These are phyloP conservation scores for Dissophora ornata DNA, from an alignment of 192 early-diverging fungal species.

Conservation along the genomic window DNA sequence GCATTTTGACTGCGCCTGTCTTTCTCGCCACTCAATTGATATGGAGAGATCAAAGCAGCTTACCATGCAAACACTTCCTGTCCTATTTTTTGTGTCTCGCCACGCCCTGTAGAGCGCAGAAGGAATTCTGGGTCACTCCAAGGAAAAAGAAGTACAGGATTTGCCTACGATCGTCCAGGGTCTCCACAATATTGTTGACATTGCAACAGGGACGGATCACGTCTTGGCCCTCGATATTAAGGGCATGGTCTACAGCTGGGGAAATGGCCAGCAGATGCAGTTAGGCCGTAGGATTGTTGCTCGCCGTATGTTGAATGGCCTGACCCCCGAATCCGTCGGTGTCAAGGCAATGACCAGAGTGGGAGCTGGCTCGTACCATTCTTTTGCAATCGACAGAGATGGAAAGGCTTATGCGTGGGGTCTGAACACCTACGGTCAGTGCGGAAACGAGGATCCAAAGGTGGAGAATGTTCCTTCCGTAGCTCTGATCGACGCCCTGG, in stretches of 20 bases:
- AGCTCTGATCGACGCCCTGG: slow-evolving; percentile 63
- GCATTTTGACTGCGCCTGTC: no score
- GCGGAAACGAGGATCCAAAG: slow-evolving; percentile 63
- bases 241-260: slow-evolving; percentile 90
- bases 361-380: slow-evolving; percentile 86
- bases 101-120: slow-evolving; percentile 73
- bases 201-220: slow-evolving; percentile 89
- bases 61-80: no score
- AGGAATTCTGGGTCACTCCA: slow-evolving; percentile 87
- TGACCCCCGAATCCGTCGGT: slow-evolving; percentile 66
- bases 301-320: slow-evolving; percentile 75
- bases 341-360: slow-evolving; percentile 70
- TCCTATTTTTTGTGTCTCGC: no score
- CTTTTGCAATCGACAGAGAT: slow-evolving; percentile 78
- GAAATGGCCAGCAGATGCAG: slow-evolving; percentile 89
- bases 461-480: slow-evolving; percentile 67
- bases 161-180: slow-evolving; percentile 67
- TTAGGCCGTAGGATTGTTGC: slow-evolving; percentile 84
- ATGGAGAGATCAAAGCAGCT: no score
- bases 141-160: slow-evolving; percentile 70
- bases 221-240: slow-evolving; percentile 76
- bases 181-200: slow-evolving; percentile 73
- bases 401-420: slow-evolving; percentile 85
- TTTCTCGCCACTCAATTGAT: no score
- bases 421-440: slow-evolving; percentile 91